Percentiles rank a stretch among this genome's conserved stretches.
phyloP scores from a whole-genome alignment of 2,329 filamentous ascomycete species.

The Colletotrichum spinosum region DNA sequence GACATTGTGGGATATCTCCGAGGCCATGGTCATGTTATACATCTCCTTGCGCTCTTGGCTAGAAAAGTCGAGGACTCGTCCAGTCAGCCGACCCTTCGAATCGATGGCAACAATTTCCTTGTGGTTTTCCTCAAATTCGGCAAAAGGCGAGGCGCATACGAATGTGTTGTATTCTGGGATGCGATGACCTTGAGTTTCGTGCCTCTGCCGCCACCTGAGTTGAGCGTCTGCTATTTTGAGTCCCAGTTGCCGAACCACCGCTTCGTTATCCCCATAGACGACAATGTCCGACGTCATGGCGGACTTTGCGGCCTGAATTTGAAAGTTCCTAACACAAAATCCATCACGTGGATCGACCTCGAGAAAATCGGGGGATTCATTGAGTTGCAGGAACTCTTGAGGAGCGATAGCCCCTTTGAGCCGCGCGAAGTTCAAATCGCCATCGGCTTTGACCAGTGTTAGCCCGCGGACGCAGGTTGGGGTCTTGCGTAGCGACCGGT shows the following conservation, averaged over 20 bases:
- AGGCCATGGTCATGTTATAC: constrained; percentile 90
- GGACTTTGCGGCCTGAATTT: constrained; percentile 91
- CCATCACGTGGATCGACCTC: constrained; percentile 89
- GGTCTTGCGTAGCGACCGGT: constrained; percentile 75
- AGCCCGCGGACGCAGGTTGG: constrained; percentile 84
- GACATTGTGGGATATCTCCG: constrained; percentile 89
- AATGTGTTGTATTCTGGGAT: constrained; percentile 87
- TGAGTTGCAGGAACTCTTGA: constrained; percentile 76
- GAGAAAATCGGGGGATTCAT: constrained; percentile 71
- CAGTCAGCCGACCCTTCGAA: constrained; percentile 77
- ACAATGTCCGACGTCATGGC: constrained; percentile 92
- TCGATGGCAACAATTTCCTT: constrained; percentile 81
- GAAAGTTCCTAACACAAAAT: constrained; percentile 96
- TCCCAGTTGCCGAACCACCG: constrained; percentile 70
- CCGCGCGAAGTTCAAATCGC: constrained; percentile 78
- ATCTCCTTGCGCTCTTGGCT: constrained; percentile 92
- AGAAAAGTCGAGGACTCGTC: constrained; percentile 87
- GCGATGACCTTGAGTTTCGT: constrained; percentile 65
- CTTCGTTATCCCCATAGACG: constrained; percentile 83
- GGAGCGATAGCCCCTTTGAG: constrained; percentile 90
- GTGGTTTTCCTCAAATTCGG: constrained; percentile 77
- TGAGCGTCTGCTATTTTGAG: constrained; percentile 83
- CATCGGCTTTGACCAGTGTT: constrained; percentile 89
- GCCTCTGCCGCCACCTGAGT: constrained; percentile 75
- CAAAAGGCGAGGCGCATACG: constrained; percentile 73